Conservation (phyloP, 169 alveolate species). For the Cryptosporidium canis region DNA sequence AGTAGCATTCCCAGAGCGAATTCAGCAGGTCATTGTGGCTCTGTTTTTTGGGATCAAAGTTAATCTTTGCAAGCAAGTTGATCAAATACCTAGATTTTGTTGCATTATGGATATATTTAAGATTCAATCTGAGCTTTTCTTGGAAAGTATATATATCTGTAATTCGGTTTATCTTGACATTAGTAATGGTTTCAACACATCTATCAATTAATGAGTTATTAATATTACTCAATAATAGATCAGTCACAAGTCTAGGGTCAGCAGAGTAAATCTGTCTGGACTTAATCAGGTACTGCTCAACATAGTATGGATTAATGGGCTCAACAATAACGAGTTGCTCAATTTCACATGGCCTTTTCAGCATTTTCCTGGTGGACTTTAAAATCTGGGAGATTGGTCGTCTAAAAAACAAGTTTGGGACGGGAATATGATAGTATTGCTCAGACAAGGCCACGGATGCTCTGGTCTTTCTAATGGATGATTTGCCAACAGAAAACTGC, state of each 20-base stretch:
- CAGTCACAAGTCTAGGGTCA: slow-evolving; percentile 42
- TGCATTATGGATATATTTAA: slow-evolving; percentile 64
- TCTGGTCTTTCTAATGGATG: slow-evolving; percentile 52
- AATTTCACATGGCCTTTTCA: slow-evolving; percentile 53
- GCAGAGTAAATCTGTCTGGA: slow-evolving; percentile 37
- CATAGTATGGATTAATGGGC: slow-evolving; percentile 44
- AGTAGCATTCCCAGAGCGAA: slow-evolving; percentile 57
- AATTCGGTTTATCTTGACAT: slow-evolving; percentile 33
- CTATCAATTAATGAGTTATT: slow-evolving; percentile 23
- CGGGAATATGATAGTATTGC: slow-evolving; percentile 54
- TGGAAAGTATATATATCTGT: slow-evolving; percentile 23
- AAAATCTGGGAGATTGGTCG: slow-evolving; percentile 12
- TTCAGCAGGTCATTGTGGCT: slow-evolving; percentile 24
- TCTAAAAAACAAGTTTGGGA: slow-evolving; percentile 34
- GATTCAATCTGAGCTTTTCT: slow-evolving; percentile 20
- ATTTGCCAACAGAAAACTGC: slow-evolving; percentile 11
- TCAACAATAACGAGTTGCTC: slow-evolving; percentile 35
- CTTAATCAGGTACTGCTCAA: slow-evolving; percentile 35
- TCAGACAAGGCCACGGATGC: slow-evolving; percentile 68
- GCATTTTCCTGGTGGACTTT: slow-evolving; percentile 1
- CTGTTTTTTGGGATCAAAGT: slow-evolving; percentile 27
- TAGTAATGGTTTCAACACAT: slow-evolving; percentile 13
- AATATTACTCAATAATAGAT: slow-evolving; percentile 12
- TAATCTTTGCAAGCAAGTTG: slow-evolving; percentile 58
- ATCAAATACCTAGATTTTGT: slow-evolving; percentile 69